Evolutionary conservation across 2,329 filamentous ascomycete genomes (phyloP), one percentile per base, ranked within the genome.

Genomic region (Calonectria hongkongensis): DNA sequence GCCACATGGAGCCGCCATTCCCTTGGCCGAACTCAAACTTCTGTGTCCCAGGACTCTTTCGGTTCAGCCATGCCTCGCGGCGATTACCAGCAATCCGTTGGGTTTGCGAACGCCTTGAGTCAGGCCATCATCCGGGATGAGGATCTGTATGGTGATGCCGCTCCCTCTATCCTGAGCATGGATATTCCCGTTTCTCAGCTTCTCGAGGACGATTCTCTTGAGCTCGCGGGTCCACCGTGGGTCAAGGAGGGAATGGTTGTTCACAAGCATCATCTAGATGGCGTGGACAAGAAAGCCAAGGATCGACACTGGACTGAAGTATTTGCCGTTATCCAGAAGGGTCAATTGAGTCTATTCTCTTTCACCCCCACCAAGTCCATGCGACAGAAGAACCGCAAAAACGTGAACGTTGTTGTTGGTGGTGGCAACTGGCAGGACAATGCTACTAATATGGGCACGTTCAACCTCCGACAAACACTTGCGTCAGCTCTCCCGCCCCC

Each of bases 361-460:
- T 99, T 99, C 85, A 93, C 92, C 58, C 89, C 92, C n/a, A 92
- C 92, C 75, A 97, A 97, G 82, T 94, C 94, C 1, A 87, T 92
- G 78, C 89, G 92, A 41, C 89, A 92, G 77, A 95, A 95, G 83
- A 88, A 85, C 74, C 92, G 91, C 74, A 87, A 89, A 65, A 84
- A 85, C 45, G 86, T 87, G 27, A 87, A 87, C 73, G 84, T 87
- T 66, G 88, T 87, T 70, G 97, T 98, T 2, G 97, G 97, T 76
- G 97, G 97, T 73, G 97, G 97, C 28, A 98, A 99, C 83, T 99
- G 97, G 97, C 96, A 96, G 83, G 96, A 98, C 78, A 98, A 98
- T 81, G 97, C 97, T 6, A 95, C 98, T 75, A 95, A 93, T 75
- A 88, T 98, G 12, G 96, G 95, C 79, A 94, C 93, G 25, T 98